Base-by-base conservation (phyloP, 2,329 filamentous ascomycete genomes). In the Aureobasidium sp. region DNA sequence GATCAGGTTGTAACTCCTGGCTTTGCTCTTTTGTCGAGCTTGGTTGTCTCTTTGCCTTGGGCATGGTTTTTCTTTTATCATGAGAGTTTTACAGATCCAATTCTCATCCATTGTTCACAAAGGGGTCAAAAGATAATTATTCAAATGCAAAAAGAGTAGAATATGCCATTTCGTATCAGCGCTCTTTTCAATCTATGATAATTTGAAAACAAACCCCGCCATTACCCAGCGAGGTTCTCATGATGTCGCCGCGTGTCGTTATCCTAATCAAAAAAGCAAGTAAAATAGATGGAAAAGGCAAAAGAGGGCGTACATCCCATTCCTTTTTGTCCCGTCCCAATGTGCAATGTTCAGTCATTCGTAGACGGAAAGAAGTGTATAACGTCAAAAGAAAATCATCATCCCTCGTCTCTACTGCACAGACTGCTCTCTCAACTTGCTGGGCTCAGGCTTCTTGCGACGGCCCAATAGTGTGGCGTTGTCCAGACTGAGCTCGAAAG, bases 401-500 rank as follows among this genome's bases (percentile, higher is more conserved):
- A 16, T 54, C 21, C 10, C 21, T 27, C 16, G 11, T 15, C 30
- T 57, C 25, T 62, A 66, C 41, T 65, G 62, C 45, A 70, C 70
- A 5, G 77, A 69, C 63, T 78, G 70, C 64, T 79, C 73, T 65
- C 79, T 70, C 68, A 82, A 65, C 4, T 74, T 73, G 66, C 79
- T 81, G 0, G 74, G 74, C 16, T 66, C 64, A 9, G 65, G 66
- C 71, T 79, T 80, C 73, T 81, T 83, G 66, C 85, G 78, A 68
- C 92, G 85, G 36, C 92, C 92, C 5, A 99, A 79, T 57, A 99
- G 76, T 1, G 92, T 97, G 1, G 94, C 90, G 61, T 94, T 94
- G 66, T 96, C 91, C 41, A 99, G 78, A 70, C 86, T 97, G 50
- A 99, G 82, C 75, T 99, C 94, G 67, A 99, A 99, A 0, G 89